These are phyloP conservation scores for Tricholoma matsutake DNA, from an alignment of 768 basidiomycete species.

Conservation along the genomic window DNA sequence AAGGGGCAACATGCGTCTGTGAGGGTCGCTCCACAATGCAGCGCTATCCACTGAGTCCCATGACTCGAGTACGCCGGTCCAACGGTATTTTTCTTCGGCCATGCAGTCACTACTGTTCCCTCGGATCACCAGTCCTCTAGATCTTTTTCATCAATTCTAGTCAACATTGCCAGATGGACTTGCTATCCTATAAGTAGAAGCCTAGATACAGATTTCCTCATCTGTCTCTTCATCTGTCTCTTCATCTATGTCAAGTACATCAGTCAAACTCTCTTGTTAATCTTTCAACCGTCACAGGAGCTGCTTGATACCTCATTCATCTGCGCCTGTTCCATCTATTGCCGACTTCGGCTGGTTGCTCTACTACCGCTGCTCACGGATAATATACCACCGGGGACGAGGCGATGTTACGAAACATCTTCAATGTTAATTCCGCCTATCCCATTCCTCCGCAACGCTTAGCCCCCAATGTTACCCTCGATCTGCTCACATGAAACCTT, in stretches of 20 bases:
- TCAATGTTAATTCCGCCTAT: conserved; percentile 11
- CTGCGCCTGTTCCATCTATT: background rate
- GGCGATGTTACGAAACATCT: background rate
- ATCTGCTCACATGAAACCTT: background rate
- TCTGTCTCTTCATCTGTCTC: background rate
- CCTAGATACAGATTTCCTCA: background rate
- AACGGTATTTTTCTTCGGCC: background rate
- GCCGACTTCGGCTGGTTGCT: conserved; percentile 2
- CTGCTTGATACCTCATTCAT: background rate
- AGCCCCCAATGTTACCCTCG: background rate
- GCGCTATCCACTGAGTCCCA: background rate
- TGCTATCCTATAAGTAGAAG: background rate
- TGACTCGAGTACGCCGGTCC: background rate
- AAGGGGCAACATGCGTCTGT: background rate
- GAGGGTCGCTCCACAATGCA: background rate
- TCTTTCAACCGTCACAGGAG: background rate
- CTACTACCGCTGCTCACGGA: conserved; percentile 12
- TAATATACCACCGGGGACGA: background rate
- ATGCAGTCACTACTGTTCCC: background rate
- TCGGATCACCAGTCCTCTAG: background rate
- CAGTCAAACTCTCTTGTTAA: background rate
- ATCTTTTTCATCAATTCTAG: background rate
- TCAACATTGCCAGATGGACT: background rate
- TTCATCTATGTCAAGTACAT: background rate
- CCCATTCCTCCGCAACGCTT: background rate